A percentile compares a stretch with the other conserved stretches of the same genome.
phyloP scores from a whole-genome alignment of 768 basidiomycete species.

The Cystofilobasidium capitatum region DNA sequence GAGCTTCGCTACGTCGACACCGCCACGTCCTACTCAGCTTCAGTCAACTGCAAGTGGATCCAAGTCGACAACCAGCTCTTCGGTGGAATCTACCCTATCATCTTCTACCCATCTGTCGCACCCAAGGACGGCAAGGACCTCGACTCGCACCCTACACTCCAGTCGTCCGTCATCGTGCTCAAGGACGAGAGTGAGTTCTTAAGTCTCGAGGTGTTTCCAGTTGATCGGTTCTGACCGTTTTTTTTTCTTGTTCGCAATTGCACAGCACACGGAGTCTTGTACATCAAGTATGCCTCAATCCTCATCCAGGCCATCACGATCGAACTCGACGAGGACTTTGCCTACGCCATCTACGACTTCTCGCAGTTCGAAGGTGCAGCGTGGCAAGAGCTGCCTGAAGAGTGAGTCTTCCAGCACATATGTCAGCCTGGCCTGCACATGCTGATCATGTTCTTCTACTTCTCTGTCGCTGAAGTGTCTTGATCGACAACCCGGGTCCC shows the following conservation, averaged over 20 bases:
- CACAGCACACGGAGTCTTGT: constrained; percentile 95
- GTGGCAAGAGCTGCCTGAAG: constrained; percentile 67
- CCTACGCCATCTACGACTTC: constrained; percentile 85
- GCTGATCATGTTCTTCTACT: background rate
- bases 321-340: constrained; percentile 92
- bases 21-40: constrained; percentile 65
- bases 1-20: constrained; percentile 78
- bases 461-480: constrained; percentile 45
- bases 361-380: constrained; percentile 81
- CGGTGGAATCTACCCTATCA: constrained; percentile 86
- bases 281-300: constrained; percentile 93
- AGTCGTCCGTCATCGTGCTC: constrained; percentile 75
- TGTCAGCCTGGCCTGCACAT: background rate
- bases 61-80: constrained; percentile 98
- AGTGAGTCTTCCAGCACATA: constrained; percentile 48
- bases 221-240: constrained; percentile 7
- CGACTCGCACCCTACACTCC: constrained; percentile 77
- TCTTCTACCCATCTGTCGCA: constrained; percentile 86
- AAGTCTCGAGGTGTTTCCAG: background rate
- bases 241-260: background rate
- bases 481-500: constrained; percentile 59
- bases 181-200: constrained; percentile 74
- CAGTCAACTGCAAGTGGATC: constrained; percentile 68
- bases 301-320: constrained; percentile 87
- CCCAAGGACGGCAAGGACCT: constrained; percentile 52